Base-by-base conservation (phyloP, 1,284 basidiomycete genomes). In the Gomphus bonarii region DNA sequence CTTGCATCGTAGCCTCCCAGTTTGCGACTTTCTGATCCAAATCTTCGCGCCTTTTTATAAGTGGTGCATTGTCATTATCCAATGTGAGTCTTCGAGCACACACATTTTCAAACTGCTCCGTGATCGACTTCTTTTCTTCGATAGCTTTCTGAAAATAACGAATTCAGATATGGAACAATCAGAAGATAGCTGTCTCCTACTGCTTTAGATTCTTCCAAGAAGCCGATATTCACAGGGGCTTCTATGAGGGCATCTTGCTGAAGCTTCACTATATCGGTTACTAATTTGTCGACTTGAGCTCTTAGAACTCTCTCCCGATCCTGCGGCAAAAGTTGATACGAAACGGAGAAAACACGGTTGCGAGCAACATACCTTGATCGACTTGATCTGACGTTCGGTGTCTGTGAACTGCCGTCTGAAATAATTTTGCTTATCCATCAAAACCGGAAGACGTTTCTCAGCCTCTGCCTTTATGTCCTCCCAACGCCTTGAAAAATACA, bases 231-330 rank as follows among this genome's bases (percentile, higher is more conserved):
- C 14, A 79, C 80, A 1, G 91, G 88, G 63, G 87, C 73, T 33
- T 86, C 85, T 50, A 90, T 84, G 58, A 85, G 84, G 20, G 81
- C 76, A 62, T 88, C 84, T 25, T 81, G 73, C 59, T 78, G 74
- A 10, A 83, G 64, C 6, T 68, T 65, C n/a, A 67, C 64, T 33
- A 76, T 70, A 7, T 64, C 58, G 11, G 63, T 54, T 64, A 71
- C 75, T 20, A 68, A 63, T 14, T 50, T 58, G 58, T 61, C 64
- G 28, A 72, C 61, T 30, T 64, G 63, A 20, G 69, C 66, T 10
- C 67, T 59, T 22, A 68, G 57, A 12, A 25, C 36, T 42, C 62
- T 66, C 46, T 67, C 67, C 51, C 59, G 64, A 6, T 28, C 43
- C 73, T 76, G 51, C 25, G 7, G 18, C 18, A 20, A 10, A 30